Evolutionary conservation across 1,139 yeast species (phyloP), one percentile per base, ranked within the genome.

Genomic region (Geotrichum europaeum): DNA sequence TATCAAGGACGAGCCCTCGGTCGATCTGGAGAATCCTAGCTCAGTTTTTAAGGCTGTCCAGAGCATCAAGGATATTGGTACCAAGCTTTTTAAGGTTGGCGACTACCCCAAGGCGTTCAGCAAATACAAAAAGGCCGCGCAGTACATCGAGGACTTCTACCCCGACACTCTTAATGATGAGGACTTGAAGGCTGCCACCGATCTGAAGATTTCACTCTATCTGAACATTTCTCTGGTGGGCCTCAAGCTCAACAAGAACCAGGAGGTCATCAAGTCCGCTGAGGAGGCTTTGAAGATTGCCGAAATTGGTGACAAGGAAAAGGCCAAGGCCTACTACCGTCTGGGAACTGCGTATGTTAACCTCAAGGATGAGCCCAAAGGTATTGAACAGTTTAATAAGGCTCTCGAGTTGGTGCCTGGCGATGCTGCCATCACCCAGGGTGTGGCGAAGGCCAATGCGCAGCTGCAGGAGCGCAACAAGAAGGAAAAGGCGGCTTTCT

Each of bases 321-420:
- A 81, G 72, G 90, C 96, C 9, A 92, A 92, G 78, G 97, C 97
- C 0, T 78, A 82, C 58, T 92, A 87, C 77, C 84, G 97, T 72
- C 85, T 90, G 74, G 97, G 96, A 81, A 72, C 95, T 89, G 2
- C 81, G 81, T 68, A 62, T 56, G 73, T 82, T 62, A 75, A 82
- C 32, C 76, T 79, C 15, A 86, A 86, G 68, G 85, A 89, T 69
- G 89, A 87, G 64, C 89, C 84, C 25, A 79, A 78, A 60, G 96
- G 97, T 0, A 77, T 86, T 62, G 72, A 73, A 22, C 85, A 84
- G 64, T 81, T 90, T 61, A 83, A 84, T 65, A 77, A 79, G 63
- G 97, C 97, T 0, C 76, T 84, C 55, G 75, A 78, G 62, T 75
- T 81, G 60, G 83, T 85, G 50, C 96, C 96, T 36, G 78, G 77